These are phyloP conservation scores for Colletotrichum aenigma DNA, from an alignment of 2,329 filamentous ascomycete genomes.

Conservation along the genomic window DNA sequence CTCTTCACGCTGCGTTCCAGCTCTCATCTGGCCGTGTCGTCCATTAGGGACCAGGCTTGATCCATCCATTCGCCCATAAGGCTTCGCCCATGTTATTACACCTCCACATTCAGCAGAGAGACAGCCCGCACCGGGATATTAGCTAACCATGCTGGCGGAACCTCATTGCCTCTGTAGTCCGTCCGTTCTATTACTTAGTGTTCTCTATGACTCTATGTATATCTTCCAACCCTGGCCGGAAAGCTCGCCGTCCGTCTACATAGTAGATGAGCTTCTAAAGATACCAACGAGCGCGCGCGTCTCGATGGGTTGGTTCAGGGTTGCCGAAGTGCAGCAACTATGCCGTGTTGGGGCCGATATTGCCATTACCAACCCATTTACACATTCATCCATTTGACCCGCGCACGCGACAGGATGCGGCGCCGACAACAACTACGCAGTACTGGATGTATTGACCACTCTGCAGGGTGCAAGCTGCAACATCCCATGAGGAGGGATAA, in stretches of 20 bases:
- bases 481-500: slow-evolving; percentile 1
- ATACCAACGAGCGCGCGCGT: not conserved
- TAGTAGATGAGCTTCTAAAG: not conserved
- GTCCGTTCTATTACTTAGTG: not conserved
- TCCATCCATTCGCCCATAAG: not conserved
- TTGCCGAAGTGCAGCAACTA: not conserved
- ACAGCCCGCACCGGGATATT: slow-evolving; percentile 1
- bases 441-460: not conserved
- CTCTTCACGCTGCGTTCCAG: not conserved
- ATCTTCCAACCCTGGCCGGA: not conserved
- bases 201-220: not conserved
- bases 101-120: slow-evolving; percentile 5
- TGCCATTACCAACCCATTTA: not conserved
- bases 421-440: not conserved
- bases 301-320: not conserved
- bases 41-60: not conserved
- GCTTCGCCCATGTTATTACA: not conserved
- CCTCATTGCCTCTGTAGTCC: not conserved
- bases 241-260: not conserved
- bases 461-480: not conserved
- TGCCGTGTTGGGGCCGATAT: not conserved
- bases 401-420: slow-evolving; percentile 9
- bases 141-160: not conserved
- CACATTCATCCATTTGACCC: not conserved
- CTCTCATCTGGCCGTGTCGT: not conserved